A percentile compares a stretch with the other conserved stretches of the same genome.
Conservation (phyloP, 2,329 filamentous ascomycete genomes). For the Phoma sp. region DNA sequence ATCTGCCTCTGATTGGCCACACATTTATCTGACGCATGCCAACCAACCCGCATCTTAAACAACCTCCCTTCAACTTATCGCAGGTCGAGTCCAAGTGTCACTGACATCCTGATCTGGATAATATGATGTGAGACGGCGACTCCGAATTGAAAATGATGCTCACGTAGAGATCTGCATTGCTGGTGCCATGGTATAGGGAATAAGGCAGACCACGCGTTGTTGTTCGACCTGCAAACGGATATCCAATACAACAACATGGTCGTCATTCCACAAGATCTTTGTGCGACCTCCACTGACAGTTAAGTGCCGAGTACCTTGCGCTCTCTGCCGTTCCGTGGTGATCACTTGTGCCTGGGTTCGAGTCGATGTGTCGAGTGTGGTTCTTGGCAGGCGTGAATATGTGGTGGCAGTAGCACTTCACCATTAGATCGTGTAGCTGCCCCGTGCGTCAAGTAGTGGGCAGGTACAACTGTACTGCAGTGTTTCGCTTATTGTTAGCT, state of each 20-base stretch:
- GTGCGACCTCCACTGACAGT: slow-evolving; percentile 1
- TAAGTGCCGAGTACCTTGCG: neutral
- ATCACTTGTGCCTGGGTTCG: neutral
- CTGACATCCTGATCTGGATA: neutral
- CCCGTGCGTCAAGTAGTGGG: slow-evolving; percentile 1
- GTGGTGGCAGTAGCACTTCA: neutral
- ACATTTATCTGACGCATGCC: neutral
- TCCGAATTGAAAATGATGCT: neutral
- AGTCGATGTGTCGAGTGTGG: neutral
- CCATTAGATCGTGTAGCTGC: neutral
- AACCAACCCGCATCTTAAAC: neutral
- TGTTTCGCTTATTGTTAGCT: slow-evolving; percentile 9
- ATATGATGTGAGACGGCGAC: slow-evolving; percentile 2
- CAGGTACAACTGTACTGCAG: slow-evolving; percentile 1
- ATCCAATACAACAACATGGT: slow-evolving; percentile 3
- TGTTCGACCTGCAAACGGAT: slow-evolving; percentile 17
- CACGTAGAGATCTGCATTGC: slow-evolving; percentile 1
- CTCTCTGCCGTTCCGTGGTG: neutral
- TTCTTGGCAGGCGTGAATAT: neutral
- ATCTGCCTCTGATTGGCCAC: slow-evolving; percentile 3
- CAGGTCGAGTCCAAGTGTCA: neutral
- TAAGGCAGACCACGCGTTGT: slow-evolving; percentile 14
- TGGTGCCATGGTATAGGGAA: slow-evolving; percentile 6
- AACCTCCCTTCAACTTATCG: slow-evolving; percentile 3
- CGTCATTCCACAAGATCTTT: slow-evolving; percentile 6